phyloP scores from a whole-genome alignment of 495 filamentous ascomycete species.

The Pseudomonodictys pantanalensis region DNA sequence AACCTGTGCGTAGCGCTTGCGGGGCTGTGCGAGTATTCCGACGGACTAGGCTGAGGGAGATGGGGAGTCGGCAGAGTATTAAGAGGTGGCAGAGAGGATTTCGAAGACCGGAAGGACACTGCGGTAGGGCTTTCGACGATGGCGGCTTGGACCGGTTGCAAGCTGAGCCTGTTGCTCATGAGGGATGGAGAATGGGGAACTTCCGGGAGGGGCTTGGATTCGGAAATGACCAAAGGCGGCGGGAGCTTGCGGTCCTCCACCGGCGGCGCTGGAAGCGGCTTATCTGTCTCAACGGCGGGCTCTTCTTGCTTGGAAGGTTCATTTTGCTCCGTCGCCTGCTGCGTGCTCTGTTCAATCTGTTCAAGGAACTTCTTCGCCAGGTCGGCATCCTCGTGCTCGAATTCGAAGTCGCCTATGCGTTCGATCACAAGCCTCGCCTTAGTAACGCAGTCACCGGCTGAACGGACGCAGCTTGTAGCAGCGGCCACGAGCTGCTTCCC shows the following conservation, averaged over 20 bases:
- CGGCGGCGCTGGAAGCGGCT: conserved; percentile 35
- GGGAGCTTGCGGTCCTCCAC: conserved; percentile 11
- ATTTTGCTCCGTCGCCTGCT: conserved; percentile 7
- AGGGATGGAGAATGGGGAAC: conserved; percentile 31
- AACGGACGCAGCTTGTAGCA: conserved; percentile 85
- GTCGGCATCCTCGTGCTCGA: conserved; percentile 50
- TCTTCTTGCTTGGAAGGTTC: conserved; percentile 1
- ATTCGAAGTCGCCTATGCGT: conserved; percentile 89
- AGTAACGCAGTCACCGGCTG: conserved; percentile 84
- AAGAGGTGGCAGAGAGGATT: conserved; percentile 34
- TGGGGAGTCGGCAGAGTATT: conserved; percentile 37
- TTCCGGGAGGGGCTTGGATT: conserved; percentile 37
- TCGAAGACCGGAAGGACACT: conserved; percentile 34
- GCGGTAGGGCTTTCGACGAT: conserved; percentile 34
- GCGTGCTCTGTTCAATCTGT: conserved; percentile 1
- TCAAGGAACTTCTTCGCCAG: conserved; percentile 38
- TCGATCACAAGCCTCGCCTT: conserved; percentile 84
- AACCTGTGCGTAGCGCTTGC: conserved; percentile 29
- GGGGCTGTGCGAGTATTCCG: conserved; percentile 33
- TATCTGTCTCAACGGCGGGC: conserved; percentile 24
- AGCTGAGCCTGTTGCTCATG: conserved; percentile 5
- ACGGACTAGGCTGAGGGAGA: conserved; percentile 44
- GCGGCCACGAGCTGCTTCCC: conserved; percentile 73
- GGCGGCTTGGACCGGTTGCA: conserved; percentile 18
- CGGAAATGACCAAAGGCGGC: conserved; percentile 33